A percentile compares a stretch with the other conserved stretches of the same genome.
Evolutionary conservation across 2,329 filamentous ascomycete species (phyloP).

Genomic region (Ustulina deusta): DNA sequence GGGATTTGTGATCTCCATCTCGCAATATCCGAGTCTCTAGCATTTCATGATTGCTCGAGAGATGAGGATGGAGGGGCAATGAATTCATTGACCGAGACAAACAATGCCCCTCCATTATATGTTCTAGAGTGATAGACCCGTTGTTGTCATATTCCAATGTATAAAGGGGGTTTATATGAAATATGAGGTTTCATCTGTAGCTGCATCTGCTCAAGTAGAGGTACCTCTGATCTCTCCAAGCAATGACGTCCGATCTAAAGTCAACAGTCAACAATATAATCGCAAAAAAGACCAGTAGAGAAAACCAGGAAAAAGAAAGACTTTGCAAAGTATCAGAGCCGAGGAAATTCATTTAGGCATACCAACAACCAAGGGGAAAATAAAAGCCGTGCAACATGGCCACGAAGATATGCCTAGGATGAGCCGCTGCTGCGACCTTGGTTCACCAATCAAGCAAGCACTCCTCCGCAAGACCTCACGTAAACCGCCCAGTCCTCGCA

Average conservation of each 20-base stretch:
- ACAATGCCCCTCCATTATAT: slow-evolving; percentile 11
- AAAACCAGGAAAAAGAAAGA: not conserved
- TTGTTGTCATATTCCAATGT: not conserved
- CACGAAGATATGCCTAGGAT: too few relatives aligned
- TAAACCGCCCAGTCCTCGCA: too few relatives aligned
- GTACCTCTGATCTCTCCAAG: not conserved
- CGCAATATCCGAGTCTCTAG: slow-evolving; percentile 9
- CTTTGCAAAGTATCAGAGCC: not conserved
- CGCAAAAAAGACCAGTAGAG: not conserved
- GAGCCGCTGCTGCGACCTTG: not conserved
- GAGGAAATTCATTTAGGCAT: not conserved
- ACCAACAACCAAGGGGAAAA: not conserved
- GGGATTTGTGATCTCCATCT: slow-evolving; percentile 61
- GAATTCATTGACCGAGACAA: not conserved
- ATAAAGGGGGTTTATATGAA: not conserved
- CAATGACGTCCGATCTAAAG: too few relatives aligned
- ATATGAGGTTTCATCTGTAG: not conserved
- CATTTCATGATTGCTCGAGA: slow-evolving; percentile 16
- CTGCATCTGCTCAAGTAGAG: too few relatives aligned
- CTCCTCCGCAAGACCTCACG: not conserved
- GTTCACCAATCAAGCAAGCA: slow-evolving; percentile 15
- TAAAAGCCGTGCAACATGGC: not conserved
- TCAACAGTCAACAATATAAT: too few relatives aligned
- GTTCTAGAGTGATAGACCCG: not conserved
- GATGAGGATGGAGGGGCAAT: slow-evolving; percentile 38